Conservation (phyloP, 768 basidiomycete genomes). For the Termitomyces sp. region DNA sequence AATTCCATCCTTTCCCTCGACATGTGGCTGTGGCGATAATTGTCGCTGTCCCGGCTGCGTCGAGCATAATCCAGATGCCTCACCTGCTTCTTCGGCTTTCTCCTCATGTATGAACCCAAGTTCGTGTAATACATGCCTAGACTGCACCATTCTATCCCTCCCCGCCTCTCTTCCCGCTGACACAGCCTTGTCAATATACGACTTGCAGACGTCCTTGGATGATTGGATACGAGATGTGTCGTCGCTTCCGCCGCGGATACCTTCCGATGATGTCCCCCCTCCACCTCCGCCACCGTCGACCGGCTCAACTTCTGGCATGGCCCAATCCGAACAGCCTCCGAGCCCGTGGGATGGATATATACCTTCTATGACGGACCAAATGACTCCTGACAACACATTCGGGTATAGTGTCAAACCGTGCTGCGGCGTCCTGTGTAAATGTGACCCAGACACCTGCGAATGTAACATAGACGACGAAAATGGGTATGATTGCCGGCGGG, state of each 20-base stretch:
- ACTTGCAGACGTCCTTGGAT: not conserved
- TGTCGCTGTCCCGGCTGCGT: slow-evolving; percentile 64
- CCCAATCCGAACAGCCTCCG: slow-evolving; percentile 2
- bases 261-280: not conserved
- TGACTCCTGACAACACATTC: not conserved
- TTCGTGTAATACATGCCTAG: slow-evolving; percentile 44
- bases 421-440: slow-evolving; percentile 19
- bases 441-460: slow-evolving; percentile 13
- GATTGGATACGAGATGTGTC: slow-evolving; percentile 15
- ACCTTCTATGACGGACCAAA: slow-evolving; percentile 6
- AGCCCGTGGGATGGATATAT: slow-evolving; percentile 11
- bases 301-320: not conserved
- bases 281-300: not conserved
- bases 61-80: slow-evolving; percentile 38
- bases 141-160: slow-evolving; percentile 55
- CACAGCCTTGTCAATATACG: slow-evolving; percentile 28
- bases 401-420: slow-evolving; percentile 14
- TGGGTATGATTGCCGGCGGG: slow-evolving; percentile 17
- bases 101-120: slow-evolving; percentile 32
- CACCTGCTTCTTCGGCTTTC: slow-evolving; percentile 28
- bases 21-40: slow-evolving; percentile 57
- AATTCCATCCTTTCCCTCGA: slow-evolving; percentile 31
- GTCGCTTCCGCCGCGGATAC: not conserved
- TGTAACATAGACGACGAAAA: slow-evolving; percentile 12
- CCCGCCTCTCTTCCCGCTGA: slow-evolving; percentile 37